Percentiles rank a stretch among this genome's conserved stretches.
phyloP scores from a whole-genome alignment of 345 rosid species.

The Bretschneidera sinensis region DNA sequence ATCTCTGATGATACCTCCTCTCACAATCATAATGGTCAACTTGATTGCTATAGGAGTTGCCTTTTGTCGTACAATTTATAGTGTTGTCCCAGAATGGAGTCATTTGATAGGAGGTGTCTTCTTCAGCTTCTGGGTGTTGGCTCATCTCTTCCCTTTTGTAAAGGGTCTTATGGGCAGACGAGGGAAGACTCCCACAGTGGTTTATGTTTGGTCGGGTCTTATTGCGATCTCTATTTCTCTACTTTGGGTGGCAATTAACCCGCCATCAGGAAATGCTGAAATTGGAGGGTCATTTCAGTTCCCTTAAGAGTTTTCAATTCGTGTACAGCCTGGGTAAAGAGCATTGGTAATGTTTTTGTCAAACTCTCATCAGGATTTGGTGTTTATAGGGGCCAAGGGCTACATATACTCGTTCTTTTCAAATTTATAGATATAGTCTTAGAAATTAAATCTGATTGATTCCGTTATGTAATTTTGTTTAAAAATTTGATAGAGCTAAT shows the following conservation, averaged over 20 bases:
- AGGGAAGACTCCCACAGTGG: conserved; percentile 63
- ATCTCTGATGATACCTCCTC: conserved; percentile 69
- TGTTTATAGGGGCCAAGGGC: too few species aligned
- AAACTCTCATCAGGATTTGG: too few species aligned
- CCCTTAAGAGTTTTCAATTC: conserved; percentile 22
- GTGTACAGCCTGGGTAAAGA: background rate
- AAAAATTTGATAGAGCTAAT: too few species aligned
- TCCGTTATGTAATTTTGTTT: too few species aligned
- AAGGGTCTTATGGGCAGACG: conserved; percentile 82
- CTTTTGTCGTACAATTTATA: conserved; percentile 45
- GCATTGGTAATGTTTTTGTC: background rate
- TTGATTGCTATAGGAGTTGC: conserved; percentile 68
- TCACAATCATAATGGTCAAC: conserved; percentile 71
- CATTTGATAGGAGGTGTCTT: conserved; percentile 65
- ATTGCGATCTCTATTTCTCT: conserved; percentile 65
- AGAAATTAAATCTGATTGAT: conserved; percentile 6
- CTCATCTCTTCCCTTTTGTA: conserved; percentile 76
- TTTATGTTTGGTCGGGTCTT: conserved; percentile 80
- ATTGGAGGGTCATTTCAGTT: conserved; percentile 62
- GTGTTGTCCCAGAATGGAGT: conserved; percentile 51
- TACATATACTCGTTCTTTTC: conserved; percentile 7
- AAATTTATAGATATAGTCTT: background rate
- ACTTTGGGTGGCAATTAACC: conserved; percentile 63
- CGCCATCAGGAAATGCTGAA: conserved; percentile 43
- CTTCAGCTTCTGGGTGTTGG: conserved; percentile 80